phyloP scores from a whole-genome alignment of 768 basidiomycete species.

The Tricholoma flavovirens region DNA sequence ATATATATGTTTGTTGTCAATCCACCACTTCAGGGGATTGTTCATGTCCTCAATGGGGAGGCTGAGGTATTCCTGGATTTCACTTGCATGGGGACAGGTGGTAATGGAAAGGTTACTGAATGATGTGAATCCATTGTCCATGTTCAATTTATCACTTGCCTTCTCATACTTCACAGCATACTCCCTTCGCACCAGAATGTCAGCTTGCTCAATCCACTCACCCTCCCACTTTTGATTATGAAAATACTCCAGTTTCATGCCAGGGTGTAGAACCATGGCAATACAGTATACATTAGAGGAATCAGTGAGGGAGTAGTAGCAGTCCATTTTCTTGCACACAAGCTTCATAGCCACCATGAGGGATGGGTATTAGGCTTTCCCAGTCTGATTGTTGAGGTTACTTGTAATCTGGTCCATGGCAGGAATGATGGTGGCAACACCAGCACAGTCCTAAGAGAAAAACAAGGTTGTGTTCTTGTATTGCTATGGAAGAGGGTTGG shows the following conservation, averaged over 20 bases:
- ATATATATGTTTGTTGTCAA: no score
- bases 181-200: neutral
- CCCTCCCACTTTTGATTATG: slow-evolving; percentile 15
- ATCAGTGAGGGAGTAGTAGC: slow-evolving; percentile 22
- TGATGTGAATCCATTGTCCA: neutral
- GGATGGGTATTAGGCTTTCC: slow-evolving; percentile 3
- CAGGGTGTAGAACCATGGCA: slow-evolving; percentile 10
- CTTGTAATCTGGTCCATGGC: slow-evolving; percentile 8
- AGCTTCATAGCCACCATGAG: slow-evolving; percentile 5
- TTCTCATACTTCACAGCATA: neutral
- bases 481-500: slow-evolving; percentile 11
- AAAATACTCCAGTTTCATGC: slow-evolving; percentile 29
- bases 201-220: slow-evolving; percentile 19
- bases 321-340: slow-evolving; percentile 19
- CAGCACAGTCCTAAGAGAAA: slow-evolving; percentile 16
- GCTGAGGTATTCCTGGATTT: slow-evolving; percentile 12
- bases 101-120: neutral
- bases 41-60: no score
- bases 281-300: slow-evolving; percentile 19
- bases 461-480: slow-evolving; percentile 25
- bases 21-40: no score
- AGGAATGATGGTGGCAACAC: slow-evolving; percentile 26
- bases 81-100: neutral
- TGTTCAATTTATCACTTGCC: neutral
- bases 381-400: slow-evolving; percentile 23